Evolutionary conservation across 805 yeast genomes (phyloP).

Genomic region (Metschnikowia picachoensis): DNA sequence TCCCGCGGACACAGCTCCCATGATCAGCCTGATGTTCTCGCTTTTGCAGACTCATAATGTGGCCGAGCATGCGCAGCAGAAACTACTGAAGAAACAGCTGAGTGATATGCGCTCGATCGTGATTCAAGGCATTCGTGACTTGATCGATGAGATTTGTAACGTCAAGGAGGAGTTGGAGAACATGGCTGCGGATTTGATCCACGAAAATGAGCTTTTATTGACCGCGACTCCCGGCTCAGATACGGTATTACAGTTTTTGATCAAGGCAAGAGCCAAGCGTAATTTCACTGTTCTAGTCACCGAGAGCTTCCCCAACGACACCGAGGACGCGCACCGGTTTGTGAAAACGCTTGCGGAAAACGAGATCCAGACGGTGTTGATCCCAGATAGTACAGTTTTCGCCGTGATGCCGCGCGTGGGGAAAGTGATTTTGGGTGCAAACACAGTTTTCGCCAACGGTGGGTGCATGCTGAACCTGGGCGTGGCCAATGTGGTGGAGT

Average conservation of each 20-base stretch:
- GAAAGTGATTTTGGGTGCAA: conserved; percentile 89
- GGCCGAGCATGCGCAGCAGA: conserved; percentile 18
- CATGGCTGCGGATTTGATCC: conserved; percentile 90
- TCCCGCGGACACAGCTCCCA: conserved; percentile 48
- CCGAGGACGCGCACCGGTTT: conserved; percentile 70
- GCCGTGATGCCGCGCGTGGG: conserved; percentile 98
- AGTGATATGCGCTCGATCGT: conserved; percentile 78
- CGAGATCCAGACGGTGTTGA: conserved; percentile 82
- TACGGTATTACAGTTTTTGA: conserved; percentile 81
- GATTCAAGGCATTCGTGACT: conserved; percentile 87
- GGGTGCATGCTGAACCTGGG: conserved; percentile 90
- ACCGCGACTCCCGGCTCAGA: conserved; percentile 95
- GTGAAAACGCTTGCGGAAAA: conserved; percentile 78
- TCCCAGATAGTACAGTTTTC: conserved; percentile 89
- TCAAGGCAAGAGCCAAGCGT: conserved; percentile 85
- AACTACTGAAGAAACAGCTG: conserved; percentile 39
- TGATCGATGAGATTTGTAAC: conserved; percentile 85
- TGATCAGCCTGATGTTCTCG: conserved; percentile 80
- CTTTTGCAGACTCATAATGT: conserved; percentile 53
- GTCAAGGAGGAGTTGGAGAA: conserved; percentile 88
- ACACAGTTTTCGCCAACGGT: conserved; percentile 93
- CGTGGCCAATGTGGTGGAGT: conserved; percentile 87
- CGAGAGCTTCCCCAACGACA: conserved; percentile 87
- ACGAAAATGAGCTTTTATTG: conserved; percentile 78
- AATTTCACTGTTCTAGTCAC: conserved; percentile 89